Evolutionary conservation across 2,329 filamentous ascomycete species (phyloP), one percentile per base, ranked within the genome.

Genomic region (Raffaelea ambrosiae): DNA sequence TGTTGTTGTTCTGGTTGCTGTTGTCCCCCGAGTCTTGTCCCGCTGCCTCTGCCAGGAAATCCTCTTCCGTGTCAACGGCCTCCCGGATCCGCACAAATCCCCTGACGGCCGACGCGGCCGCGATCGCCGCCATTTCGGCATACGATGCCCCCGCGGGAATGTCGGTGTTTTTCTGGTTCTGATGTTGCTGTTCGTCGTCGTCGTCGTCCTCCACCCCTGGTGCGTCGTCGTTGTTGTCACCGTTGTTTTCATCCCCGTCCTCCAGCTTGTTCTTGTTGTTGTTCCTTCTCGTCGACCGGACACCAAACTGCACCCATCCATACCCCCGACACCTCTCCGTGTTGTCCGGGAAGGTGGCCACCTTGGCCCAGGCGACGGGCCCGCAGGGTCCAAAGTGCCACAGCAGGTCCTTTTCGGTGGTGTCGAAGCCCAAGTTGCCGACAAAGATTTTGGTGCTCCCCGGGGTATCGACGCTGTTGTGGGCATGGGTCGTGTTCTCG

Each of bases 271-370:
- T n/a, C n/a, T n/a, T n/a, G n/a, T n/a, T n/a, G n/a, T n/a, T n/a
- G n/a, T n/a, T n/a, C n/a, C n/a, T n/a, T n/a, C n/a, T n/a, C n/a
- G n/a, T n/a, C n/a, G n/a, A n/a, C n/a, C n/a, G n/a, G n/a, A n/a
- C n/a, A n/a, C 84, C 83, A 66, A 97, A 98, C 52, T 87, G 87
- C 52, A 98, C 81, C 90, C 93, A 98, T 5, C 84, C 93, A 67
- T 85, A 98, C 18, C 93, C 94, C 70, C 97, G 97, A 72, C 93
- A 98, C 70, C 97, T 98, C 40, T 93, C 93, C 19, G 84, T 84
- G 29, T 55, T 55, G 64, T 98, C 94, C 65, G 97, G 88, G 61
- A 98, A 98, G 1, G 90, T 95, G 3, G 93, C 93, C 55, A 97
- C 73, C 67, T 95, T 91, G 54, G 88, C 77, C 69, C 86, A 86